Base-by-base conservation (phyloP, 208 protist species). In the Trypanosoma scelopori region DNA sequence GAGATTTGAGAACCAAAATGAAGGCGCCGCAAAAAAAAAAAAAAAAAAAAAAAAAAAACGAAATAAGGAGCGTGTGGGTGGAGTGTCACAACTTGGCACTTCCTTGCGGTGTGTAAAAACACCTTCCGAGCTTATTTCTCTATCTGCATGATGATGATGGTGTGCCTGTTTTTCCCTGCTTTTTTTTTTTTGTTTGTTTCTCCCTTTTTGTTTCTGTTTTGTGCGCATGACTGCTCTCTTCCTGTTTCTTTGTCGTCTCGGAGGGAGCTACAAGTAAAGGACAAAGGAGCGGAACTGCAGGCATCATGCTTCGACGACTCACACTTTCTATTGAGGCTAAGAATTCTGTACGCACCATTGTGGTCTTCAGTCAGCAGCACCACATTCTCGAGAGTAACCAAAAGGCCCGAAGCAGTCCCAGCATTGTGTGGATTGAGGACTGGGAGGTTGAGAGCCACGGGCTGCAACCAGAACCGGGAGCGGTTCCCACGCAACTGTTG, bases 401-500 rank as follows among this genome's bases (percentile, higher is more conserved):
- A 65, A 91, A 91, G 70, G 85, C 82, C 7, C 85, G 81, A 60
- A 87, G 84, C 77, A 91, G 84, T 63, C 85, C 85, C 32, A 91
- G 84, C 71, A 94, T 92, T 62, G 79, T 94, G 55, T 94, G 89
- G 86, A 77, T 94, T 27, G 89, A 94, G 74, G 89, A 94, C 72
- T 94, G 89, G 89, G 85, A 94, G 66, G 78, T 78, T 32, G 84
- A 90, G 23, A 78, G 78, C 16, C 56, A 89, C 22, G 85, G 73
- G 45, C 65, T 92, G 61, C 79, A 78, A 53, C 82, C 85, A 12
- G 83, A 92, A 77, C 55, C 64, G n/a, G 80, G 77, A 32, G 79
- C 86, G 16, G 59, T 88, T 52, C 84, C 85, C 1, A 94, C 89
- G 37, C 79, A 79, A 61, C 69, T 94, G n/a, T 23, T 81, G 22